Evolutionary conservation across 768 basidiomycete species (phyloP), one percentile per base, ranked within the genome.

Genomic region (Agaricus subrufescens): DNA sequence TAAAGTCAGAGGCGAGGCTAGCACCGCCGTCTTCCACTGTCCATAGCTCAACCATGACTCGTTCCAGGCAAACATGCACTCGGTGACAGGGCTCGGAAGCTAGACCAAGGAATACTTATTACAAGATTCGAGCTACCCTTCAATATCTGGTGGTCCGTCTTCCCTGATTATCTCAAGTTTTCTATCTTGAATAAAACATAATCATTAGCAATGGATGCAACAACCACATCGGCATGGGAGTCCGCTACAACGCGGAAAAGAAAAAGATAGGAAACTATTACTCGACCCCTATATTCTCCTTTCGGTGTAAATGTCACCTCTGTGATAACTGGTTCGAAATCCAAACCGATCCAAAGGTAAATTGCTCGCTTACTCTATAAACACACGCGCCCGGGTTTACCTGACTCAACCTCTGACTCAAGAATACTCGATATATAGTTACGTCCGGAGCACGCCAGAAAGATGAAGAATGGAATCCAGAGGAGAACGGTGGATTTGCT

Each of bases 241-340:
- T 99, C 1, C 90, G 97, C n/a, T 99, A 98, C 77, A 99, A 99
- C 62, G 97, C 97, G 0, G 95, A 98, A 71, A 99, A 99, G 83
- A 89, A 89, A 76, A 98, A 96, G 71, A 82, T 98, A 34, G 97
- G 97, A 12, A 85, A 82, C 56, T 99, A 99, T 71, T 94, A 89
- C 67, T 91, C 92, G 5, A 98, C 95, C 0, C 91, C 94, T 9
- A 98, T 99, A 53, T 98, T 76, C 67, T 90, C 87, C 5, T 99
- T 99, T 69, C 82, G 94, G 46, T 98, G 97, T 73, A 99, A 99
- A 80, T 99, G 96, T 66, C 95, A 98, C 69, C 73, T 98, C 1
- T 98, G 97, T 66, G 84, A 85, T 60, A 87, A 86, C n/a, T 96
- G 94, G 94, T 98, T 98, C 61, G 95, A 97, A 74, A 94, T 99